Percentiles rank a stretch among this genome's conserved stretches.
These are phyloP conservation scores for Pisolithus thermaeus DNA, from an alignment of 1,284 basidiomycete genomes.

Conservation along the genomic window DNA sequence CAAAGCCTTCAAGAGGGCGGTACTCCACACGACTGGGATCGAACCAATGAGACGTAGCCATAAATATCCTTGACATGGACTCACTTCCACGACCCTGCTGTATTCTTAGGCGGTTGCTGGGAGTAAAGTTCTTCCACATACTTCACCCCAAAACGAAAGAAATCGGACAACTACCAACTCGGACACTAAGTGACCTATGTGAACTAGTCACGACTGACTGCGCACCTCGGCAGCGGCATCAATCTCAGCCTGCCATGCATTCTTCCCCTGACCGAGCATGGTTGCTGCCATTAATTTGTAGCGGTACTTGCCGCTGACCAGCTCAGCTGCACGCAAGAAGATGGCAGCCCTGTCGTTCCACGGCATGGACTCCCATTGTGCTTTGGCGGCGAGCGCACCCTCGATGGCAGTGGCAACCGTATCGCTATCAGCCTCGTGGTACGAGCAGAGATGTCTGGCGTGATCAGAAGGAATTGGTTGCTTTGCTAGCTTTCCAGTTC, in stretches of 20 bases:
- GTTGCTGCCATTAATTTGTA: constrained; percentile 95
- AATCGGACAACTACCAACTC: constrained; percentile 71
- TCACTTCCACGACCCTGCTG: constrained; percentile 91
- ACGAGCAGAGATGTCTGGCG: constrained; percentile 74
- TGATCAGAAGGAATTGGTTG: constrained; percentile 86
- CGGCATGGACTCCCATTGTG: constrained; percentile 88
- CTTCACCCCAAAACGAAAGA: constrained; percentile 95
- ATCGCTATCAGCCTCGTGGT: constrained; percentile 83
- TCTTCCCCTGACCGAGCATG: constrained; percentile 98
- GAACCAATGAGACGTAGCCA: constrained; percentile 4
- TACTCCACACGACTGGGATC: constrained; percentile 82
- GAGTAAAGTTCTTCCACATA: constrained; percentile 94
- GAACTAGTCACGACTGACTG: not conserved
- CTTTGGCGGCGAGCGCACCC: constrained; percentile 83
- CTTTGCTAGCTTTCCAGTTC: constrained; percentile 74
- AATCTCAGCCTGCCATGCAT: constrained; percentile 99
- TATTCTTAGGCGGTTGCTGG: constrained; percentile 86
- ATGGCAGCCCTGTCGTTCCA: constrained; percentile 97
- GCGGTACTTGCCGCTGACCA: constrained; percentile 91
- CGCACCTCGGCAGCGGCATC: constrained; percentile 94
- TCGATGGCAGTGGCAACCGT: constrained; percentile 81
- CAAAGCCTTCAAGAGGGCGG: constrained; percentile 94
- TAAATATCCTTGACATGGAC: constrained; percentile 25
- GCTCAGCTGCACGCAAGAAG: constrained; percentile 95
- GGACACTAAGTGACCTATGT: constrained; percentile 1